These are phyloP conservation scores for Trypanosoma rangeli DNA, from an alignment of 208 protist species.

Conservation along the genomic window DNA sequence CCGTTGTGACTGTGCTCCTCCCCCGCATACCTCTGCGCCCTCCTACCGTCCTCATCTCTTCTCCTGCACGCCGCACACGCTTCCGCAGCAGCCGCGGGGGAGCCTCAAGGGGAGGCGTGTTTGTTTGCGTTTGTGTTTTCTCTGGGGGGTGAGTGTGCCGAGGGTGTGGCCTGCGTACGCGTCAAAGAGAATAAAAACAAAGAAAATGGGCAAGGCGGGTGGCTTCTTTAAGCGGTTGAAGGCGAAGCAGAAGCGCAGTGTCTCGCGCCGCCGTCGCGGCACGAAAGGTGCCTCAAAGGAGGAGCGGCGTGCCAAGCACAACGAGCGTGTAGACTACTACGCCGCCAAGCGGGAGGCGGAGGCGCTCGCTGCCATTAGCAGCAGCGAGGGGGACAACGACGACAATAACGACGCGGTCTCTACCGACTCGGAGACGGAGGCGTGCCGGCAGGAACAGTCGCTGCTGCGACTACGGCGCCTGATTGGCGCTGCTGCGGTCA, in stretches of 20 bases:
- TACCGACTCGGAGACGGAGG: conserved; percentile 59
- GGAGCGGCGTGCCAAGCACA: conserved; percentile 61
- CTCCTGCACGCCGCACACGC: background rate
- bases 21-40: background rate
- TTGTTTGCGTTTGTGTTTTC: no score
- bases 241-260: conserved; percentile 63
- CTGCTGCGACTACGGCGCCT: conserved; percentile 41
- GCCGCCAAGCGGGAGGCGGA: conserved; percentile 74
- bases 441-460: conserved; percentile 31
- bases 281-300: conserved; percentile 84
- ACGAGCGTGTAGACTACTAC: conserved; percentile 73
- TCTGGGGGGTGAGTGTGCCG: no score
- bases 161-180: no score
- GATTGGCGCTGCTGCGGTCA: conserved; percentile 28
- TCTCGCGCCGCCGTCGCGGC: conserved; percentile 49
- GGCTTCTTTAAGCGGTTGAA: conserved; percentile 87
- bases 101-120: no score
- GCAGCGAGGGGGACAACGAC: conserved; percentile 59
- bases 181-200: no score
- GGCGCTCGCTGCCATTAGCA: conserved; percentile 73
- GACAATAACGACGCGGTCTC: conserved; percentile 47
- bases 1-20: no score
- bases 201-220: conserved; percentile 67
- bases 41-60: background rate
- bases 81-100: no score